A percentile compares a stretch with the other conserved stretches of the same genome.
Evolutionary conservation across 768 basidiomycete species (phyloP).

Genomic region (Leucosporidium yakuticum): DNA sequence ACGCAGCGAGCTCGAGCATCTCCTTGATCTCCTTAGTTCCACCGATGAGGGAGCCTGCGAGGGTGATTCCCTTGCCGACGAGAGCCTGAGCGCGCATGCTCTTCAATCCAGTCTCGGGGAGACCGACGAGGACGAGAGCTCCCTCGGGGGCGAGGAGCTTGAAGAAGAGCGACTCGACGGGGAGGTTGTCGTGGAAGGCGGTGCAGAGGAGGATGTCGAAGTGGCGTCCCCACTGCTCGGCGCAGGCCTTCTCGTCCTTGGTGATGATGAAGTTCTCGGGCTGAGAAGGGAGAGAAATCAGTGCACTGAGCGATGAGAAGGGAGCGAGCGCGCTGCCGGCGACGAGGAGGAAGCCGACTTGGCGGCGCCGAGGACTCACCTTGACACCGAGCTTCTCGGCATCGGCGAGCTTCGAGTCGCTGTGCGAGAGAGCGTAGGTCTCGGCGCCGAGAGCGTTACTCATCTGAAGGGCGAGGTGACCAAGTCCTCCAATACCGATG

Average conservation of each 20-base stretch:
- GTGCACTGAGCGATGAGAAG: too few relatives aligned
- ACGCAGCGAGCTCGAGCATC: slow-evolving; percentile 55
- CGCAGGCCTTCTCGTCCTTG: slow-evolving; percentile 17
- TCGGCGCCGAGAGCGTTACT: slow-evolving; percentile 36
- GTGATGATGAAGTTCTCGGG: slow-evolving; percentile 31
- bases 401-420: slow-evolving; percentile 52
- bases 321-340: too few relatives aligned
- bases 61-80: slow-evolving; percentile 36
- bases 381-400: slow-evolving; percentile 51
- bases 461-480: slow-evolving; percentile 32
- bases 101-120: slow-evolving; percentile 48
- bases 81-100: slow-evolving; percentile 37
- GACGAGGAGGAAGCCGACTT: too few relatives aligned
- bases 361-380: not conserved
- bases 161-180: slow-evolving; percentile 52
- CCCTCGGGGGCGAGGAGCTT: slow-evolving; percentile 53
- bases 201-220: slow-evolving; percentile 46
- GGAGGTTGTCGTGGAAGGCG: slow-evolving; percentile 42
- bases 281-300: too few relatives aligned
- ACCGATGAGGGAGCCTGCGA: slow-evolving; percentile 49
- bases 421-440: slow-evolving; percentile 57
- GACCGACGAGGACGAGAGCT: slow-evolving; percentile 53
- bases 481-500: slow-evolving; percentile 60
- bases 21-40: slow-evolving; percentile 53
- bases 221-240: slow-evolving; percentile 28